phyloP scores from a whole-genome alignment of 805 yeast species.

The Yamadazyma insecticola region DNA sequence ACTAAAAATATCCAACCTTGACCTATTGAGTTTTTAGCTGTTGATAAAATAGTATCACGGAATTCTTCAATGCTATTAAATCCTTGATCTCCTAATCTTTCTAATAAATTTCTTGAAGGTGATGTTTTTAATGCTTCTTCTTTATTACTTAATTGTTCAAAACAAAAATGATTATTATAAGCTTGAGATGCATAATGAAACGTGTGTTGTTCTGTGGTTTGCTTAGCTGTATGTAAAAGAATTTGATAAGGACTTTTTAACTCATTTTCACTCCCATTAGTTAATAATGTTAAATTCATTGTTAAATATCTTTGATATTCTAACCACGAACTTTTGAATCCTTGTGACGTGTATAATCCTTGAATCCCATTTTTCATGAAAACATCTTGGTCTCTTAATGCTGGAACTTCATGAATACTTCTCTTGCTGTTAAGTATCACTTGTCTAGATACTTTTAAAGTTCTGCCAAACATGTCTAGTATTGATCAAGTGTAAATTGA shows the following conservation, averaged over 20 bases:
- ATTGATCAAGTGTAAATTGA: too few relatives aligned
- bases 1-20: constrained; percentile 76
- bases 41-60: constrained; percentile 43
- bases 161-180: constrained; percentile 87
- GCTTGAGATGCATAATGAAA: constrained; percentile 89
- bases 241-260: constrained; percentile 71
- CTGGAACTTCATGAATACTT: constrained; percentile 62
- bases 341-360: constrained; percentile 61
- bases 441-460: neutral
- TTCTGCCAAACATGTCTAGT: constrained; percentile 3
- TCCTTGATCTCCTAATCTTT: constrained; percentile 31
- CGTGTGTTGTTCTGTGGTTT: constrained; percentile 59
- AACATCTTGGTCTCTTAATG: constrained; percentile 35
- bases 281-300: constrained; percentile 54
- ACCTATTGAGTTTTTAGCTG: constrained; percentile 52
- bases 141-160: constrained; percentile 51
- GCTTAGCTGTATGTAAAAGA: constrained; percentile 59
- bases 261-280: constrained; percentile 79
- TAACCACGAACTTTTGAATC: constrained; percentile 72
- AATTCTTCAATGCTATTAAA: constrained; percentile 44
- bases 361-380: constrained; percentile 49
- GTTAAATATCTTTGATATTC: constrained; percentile 70
- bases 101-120: constrained; percentile 36
- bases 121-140: constrained; percentile 26
- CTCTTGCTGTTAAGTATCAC: constrained; percentile 15